Evolutionary conservation across 2,329 filamentous ascomycete genomes (phyloP), one percentile per base, ranked within the genome.

Genomic region (Xylariomycetidae sp.): DNA sequence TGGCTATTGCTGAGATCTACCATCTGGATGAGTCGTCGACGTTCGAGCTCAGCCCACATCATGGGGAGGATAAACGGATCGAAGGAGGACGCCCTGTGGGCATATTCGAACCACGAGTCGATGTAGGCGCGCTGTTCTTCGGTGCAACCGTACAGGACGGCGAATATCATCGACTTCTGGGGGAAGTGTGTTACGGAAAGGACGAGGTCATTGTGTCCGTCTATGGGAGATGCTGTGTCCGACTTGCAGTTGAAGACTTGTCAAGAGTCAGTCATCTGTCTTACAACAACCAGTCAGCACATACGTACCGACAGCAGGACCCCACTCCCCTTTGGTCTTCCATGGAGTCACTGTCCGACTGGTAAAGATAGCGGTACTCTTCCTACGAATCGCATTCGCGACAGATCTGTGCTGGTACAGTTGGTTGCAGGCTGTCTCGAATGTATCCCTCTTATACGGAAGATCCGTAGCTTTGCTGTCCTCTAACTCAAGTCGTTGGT

Each of bases 201-300:
- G 3, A 45, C 30, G 4, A 48, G 33, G 19, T 48, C 42, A 13
- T 44, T 27, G 1, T 8, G 11, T n/a, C n/a, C n/a, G 5, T 18
- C 10, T 6, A 13, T 12, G 1, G 38, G 40, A 2, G 44, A 42
- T 13, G 13, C 11, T 1, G 44, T 48, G 15, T 52, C 44, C 15
- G 46, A 52, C 27, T 45, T 49, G 35, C 42, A 52, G 16, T 39
- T 43, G 26, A 49, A 52, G 2, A 49, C 47, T 52, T 19, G 6
- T 20, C 25, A 9, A 23, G 8, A n/a, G n/a, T n/a, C n/a, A n/a
- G n/a, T n/a, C n/a, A n/a, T n/a, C n/a, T n/a, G n/a, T n/a, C n/a
- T n/a, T n/a, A n/a, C n/a, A n/a, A n/a, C n/a, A n/a, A n/a, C n/a
- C n/a, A n/a, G n/a, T n/a, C 18, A 15, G 19, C 11, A 29, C 13